These are phyloP conservation scores for Xylogone sp. DNA, from an alignment of 2,329 filamentous ascomycete genomes.

Conservation along the genomic window DNA sequence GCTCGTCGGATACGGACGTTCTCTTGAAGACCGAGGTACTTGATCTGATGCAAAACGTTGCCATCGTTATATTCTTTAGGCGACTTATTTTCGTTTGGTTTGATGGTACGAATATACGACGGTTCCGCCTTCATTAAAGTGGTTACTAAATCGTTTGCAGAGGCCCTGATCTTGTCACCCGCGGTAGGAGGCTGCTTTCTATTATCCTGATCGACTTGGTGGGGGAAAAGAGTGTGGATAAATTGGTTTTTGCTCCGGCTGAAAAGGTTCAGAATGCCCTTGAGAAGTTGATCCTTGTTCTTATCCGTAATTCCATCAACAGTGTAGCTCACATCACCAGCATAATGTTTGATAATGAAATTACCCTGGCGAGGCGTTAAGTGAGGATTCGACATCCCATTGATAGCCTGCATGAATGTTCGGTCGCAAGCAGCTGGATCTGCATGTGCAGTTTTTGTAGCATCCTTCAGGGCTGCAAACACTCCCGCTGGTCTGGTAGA, in stretches of 20 bases:
- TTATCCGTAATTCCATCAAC: slow-evolving; percentile 98
- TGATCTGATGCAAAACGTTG: slow-evolving; percentile 97
- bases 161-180: slow-evolving; percentile 92
- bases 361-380: slow-evolving; percentile 89
- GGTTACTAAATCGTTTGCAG: slow-evolving; percentile 89
- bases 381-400: slow-evolving; percentile 86
- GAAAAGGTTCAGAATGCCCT: slow-evolving; percentile 87
- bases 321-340: slow-evolving; percentile 91
- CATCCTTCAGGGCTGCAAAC: slow-evolving; percentile 95
- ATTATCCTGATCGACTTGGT: slow-evolving; percentile 94
- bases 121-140: slow-evolving; percentile 97
- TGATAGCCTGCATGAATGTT: slow-evolving; percentile 91
- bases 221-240: slow-evolving; percentile 82
- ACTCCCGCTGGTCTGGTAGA: slow-evolving; percentile 85
- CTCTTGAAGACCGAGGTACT: slow-evolving; percentile 98
- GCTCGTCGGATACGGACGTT: slow-evolving; percentile 96
- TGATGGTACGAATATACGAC: slow-evolving; percentile 98
- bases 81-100: slow-evolving; percentile 98
- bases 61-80: slow-evolving; percentile 85
- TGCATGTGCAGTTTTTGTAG: slow-evolving; percentile 95
- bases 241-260: slow-evolving; percentile 81
- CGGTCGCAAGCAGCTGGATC: slow-evolving; percentile 92
- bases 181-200: slow-evolving; percentile 90
- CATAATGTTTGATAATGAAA: slow-evolving; percentile 99
- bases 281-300: slow-evolving; percentile 96